These are phyloP conservation scores for Oxytropis ochrocephala DNA, from an alignment of 306 rosid genomes.

Conservation along the genomic window DNA sequence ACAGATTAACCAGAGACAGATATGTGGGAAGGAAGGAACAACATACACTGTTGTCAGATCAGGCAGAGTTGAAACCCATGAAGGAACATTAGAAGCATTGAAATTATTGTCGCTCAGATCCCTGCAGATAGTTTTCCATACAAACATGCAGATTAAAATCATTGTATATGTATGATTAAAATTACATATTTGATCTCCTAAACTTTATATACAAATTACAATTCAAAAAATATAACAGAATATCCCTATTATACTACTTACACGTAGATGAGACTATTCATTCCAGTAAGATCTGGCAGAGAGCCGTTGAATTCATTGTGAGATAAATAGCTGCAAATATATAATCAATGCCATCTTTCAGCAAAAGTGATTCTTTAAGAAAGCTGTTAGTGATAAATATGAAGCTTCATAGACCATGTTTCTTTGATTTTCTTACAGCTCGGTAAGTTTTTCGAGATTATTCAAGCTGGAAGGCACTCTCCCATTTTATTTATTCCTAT, in stretches of 20 bases:
- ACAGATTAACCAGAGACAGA: background rate
- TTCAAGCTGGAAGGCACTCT: conserved; percentile 36
- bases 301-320: conserved; percentile 43
- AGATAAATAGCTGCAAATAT: conserved; percentile 50
- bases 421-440: conserved; percentile 45
- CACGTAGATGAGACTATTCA: conserved; percentile 45
- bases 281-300: conserved; percentile 45
- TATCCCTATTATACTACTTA: conserved; percentile 27
- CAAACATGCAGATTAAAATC: background rate
- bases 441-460: conserved; percentile 28
- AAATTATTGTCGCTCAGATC: conserved; percentile 54
- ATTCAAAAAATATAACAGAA: background rate
- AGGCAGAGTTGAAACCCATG: conserved; percentile 42
- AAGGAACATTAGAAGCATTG: conserved; percentile 32
- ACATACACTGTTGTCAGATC: conserved; percentile 52
- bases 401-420: conserved; percentile 6
- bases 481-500: conserved; percentile 38
- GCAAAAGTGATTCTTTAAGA: background rate
- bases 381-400: background rate
- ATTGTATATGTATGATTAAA: background rate
- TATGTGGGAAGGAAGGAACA: conserved; percentile 6
- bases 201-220: background rate
- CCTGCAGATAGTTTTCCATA: conserved; percentile 31
- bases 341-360: background rate
- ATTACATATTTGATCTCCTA: background rate